Conservation (phyloP, 2,329 filamentous ascomycete genomes). For the Epichloe bromicola region DNA sequence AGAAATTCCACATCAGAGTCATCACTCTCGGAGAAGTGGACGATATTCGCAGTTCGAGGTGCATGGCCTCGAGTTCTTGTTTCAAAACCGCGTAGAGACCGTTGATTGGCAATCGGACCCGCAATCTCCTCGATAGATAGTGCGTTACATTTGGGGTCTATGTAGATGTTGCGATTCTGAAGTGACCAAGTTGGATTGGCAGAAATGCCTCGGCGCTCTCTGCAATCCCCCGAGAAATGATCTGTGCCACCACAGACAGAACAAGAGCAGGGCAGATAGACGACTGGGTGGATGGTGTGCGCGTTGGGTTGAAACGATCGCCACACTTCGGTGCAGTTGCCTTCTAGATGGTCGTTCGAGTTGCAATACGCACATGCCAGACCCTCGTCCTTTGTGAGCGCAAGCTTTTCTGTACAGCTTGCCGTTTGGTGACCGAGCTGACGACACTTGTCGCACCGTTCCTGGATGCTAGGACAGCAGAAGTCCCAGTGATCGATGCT, state of each 20-base stretch:
- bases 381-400: slow-evolving; percentile 36
- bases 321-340: slow-evolving; percentile 48
- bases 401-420: slow-evolving; percentile 44
- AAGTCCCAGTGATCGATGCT: slow-evolving; percentile 32
- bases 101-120: slow-evolving; percentile 12
- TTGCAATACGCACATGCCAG: slow-evolving; percentile 49
- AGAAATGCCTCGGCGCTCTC: slow-evolving; percentile 9
- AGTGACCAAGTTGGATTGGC: slow-evolving; percentile 38
- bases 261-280: slow-evolving; percentile 37
- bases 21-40: slow-evolving; percentile 34
- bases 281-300: slow-evolving; percentile 32
- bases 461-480: slow-evolving; percentile 34
- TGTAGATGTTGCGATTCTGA: slow-evolving; percentile 33
- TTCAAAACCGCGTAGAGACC: slow-evolving; percentile 13
- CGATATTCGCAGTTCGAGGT: slow-evolving; percentile 20
- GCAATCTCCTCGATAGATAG: slow-evolving; percentile 24
- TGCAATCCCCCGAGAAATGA: slow-evolving; percentile 47
- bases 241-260: slow-evolving; percentile 39
- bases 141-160: slow-evolving; percentile 31
- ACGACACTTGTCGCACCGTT: slow-evolving; percentile 45
- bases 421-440: slow-evolving; percentile 44
- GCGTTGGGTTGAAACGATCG: slow-evolving; percentile 35
- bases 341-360: slow-evolving; percentile 42
- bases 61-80: slow-evolving; percentile 23
- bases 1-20: slow-evolving; percentile 34